Evolutionary conservation across 2,329 filamentous ascomycete genomes (phyloP).

Genomic region (Apiospora saccharicola): DNA sequence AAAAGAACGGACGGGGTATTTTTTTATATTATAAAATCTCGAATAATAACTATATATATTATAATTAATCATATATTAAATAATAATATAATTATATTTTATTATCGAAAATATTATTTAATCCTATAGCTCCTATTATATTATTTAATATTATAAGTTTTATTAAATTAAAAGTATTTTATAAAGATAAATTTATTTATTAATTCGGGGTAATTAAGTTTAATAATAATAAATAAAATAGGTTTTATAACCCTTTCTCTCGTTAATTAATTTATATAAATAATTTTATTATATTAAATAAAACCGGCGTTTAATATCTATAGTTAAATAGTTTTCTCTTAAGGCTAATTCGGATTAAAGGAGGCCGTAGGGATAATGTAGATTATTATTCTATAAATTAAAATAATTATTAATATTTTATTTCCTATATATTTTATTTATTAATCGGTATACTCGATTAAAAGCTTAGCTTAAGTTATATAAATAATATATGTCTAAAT

Average conservation of each 20-base stretch:
- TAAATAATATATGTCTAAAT: no score
- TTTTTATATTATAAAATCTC: not conserved
- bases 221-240: not conserved
- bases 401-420: no score
- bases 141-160: not conserved
- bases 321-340: not conserved
- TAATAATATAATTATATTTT: slow-evolving; percentile 21
- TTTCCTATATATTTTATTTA: no score
- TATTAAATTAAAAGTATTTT: not conserved
- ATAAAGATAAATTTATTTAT: not conserved
- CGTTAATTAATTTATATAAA: not conserved
- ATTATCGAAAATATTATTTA: not conserved
- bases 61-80: not conserved
- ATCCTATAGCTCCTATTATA: not conserved
- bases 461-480: no score
- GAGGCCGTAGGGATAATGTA: no score
- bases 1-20: not conserved
- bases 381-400: no score
- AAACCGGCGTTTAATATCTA: not conserved
- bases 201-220: not conserved
- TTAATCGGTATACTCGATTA: no score
- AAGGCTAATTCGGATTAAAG: not conserved
- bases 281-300: not conserved
- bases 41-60: not conserved
- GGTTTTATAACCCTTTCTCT: not conserved